Base-by-base conservation (phyloP, 2,329 filamentous ascomycete species). In the Nothophaeocryptopus gaeumannii region DNA sequence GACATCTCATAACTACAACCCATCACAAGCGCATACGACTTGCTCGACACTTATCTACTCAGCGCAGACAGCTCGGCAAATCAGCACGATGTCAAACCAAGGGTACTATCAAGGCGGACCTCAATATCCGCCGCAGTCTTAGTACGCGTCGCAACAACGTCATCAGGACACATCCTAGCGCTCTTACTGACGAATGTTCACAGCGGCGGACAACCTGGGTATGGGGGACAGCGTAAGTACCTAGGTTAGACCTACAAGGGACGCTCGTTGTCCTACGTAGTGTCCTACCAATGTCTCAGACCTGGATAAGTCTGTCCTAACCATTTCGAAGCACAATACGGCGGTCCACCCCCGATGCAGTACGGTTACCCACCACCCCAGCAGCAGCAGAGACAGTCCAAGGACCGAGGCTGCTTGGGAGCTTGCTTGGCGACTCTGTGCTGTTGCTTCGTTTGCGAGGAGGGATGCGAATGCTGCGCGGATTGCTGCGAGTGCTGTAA, bases 371-470 rank as follows among this genome's bases (percentile, higher is more conserved):
- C 78, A 60, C 76, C n/a, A n/a, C n/a, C n/a, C n/a, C n/a, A n/a
- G 35, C 47, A 48, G 16, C 66, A 69, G 40, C 65, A 68, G 40
- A 70, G 72, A 43, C 69, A 70, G 54, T 66, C 75, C 61, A 74
- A 76, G 61, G 72, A 74, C 54, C 66, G 72, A 33, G 78, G 78
- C 40, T 81, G 78, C 58, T 66, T 82, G 46, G 68, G 65, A 39
- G 70, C 75, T 11, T 81, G 79, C 68, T 64, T 82, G 41, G 78
- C 78, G 40, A 72, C 72, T 31, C 66, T 84, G 33, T 84, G 81
- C 71, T 85, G 81, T 65, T 84, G 81, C 63, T 84, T 81, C 67
- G 73, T 84, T 26, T 82, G 79, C 60, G 81, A 83, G 63, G 81
- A 84, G 67, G 74, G 77, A 26, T 84, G 81, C 61, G 81, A 83